Conservation (phyloP, 768 basidiomycete genomes). For the Leucocoprinus sp. region DNA sequence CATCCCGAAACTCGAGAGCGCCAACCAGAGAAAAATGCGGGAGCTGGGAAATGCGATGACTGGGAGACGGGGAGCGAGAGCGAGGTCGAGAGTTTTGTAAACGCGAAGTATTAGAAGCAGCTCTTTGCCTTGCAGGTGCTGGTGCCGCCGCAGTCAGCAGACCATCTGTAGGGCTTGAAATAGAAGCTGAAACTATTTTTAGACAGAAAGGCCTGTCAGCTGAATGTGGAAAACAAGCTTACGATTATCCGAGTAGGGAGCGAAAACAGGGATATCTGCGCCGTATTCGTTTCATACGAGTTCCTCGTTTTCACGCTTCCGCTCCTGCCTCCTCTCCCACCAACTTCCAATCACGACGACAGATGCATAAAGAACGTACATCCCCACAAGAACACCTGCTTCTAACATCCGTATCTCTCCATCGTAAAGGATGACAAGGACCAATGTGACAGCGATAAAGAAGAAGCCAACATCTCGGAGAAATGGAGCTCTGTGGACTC, state of each 20-base stretch:
- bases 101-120: constrained; percentile 28
- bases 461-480: constrained; percentile 95
- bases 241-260: constrained; percentile 61
- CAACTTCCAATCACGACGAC: constrained; percentile 73
- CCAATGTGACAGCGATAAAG: constrained; percentile 66
- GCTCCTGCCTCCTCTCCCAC: constrained; percentile 57
- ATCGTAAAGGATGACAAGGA: constrained; percentile 75
- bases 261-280: constrained; percentile 31
- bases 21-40: constrained; percentile 89
- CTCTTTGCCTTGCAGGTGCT: constrained; percentile 29
- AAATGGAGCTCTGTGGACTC: constrained; percentile 73
- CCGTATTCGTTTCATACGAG: constrained; percentile 51
- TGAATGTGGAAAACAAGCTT: constrained; percentile 18
- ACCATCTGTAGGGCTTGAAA: constrained; percentile 15
- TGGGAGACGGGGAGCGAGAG: constrained; percentile 45
- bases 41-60: constrained; percentile 40
- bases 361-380: constrained; percentile 73
- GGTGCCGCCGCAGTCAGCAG: constrained; percentile 25
- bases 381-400: constrained; percentile 55
- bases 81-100: constrained; percentile 31
- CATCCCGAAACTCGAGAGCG: constrained; percentile 91
- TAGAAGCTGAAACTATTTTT: constrained; percentile 13
- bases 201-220: constrained; percentile 2
- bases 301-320: constrained; percentile 36
- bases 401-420: constrained; percentile 66